Percentiles rank a stretch among this genome's conserved stretches.
These are phyloP conservation scores for Beauveria sp. DNA, from an alignment of 2,329 filamentous ascomycete species.

Conservation along the genomic window DNA sequence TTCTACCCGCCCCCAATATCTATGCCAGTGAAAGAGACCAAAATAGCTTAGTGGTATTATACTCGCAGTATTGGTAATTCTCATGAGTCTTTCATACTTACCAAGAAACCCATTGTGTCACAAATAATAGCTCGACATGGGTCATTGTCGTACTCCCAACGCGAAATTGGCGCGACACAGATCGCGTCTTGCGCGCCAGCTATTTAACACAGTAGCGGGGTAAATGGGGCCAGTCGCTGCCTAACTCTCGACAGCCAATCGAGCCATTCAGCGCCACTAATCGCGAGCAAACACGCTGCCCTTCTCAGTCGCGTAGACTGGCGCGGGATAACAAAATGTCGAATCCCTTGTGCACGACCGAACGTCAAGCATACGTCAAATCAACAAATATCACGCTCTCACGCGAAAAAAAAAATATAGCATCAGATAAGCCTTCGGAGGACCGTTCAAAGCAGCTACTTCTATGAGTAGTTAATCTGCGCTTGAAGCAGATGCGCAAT, in stretches of 20 bases:
- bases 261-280: background rate
- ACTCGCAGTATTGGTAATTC: too few species aligned
- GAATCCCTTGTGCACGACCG: background rate
- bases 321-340: background rate
- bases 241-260: background rate
- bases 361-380: background rate
- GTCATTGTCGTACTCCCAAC: background rate
- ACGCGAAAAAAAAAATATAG: background rate
- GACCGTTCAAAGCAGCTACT: too few species aligned
- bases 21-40: too few species aligned
- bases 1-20: too few species aligned
- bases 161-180: slow-evolving; percentile 3
- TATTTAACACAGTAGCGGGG: slow-evolving; percentile 5
- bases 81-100: too few species aligned
- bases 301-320: background rate
- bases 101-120: too few species aligned
- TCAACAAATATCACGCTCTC: background rate
- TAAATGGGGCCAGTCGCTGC: background rate
- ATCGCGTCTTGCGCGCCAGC: slow-evolving; percentile 4
- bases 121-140: too few species aligned
- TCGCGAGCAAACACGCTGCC: background rate
- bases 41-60: too few species aligned
- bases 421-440: background rate
- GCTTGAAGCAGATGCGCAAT: too few species aligned
- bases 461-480: too few species aligned